A percentile compares a stretch with the other conserved stretches of the same genome.
phyloP scores from a whole-genome alignment of 495 filamentous ascomycete genomes.

The Tuber indicum region DNA sequence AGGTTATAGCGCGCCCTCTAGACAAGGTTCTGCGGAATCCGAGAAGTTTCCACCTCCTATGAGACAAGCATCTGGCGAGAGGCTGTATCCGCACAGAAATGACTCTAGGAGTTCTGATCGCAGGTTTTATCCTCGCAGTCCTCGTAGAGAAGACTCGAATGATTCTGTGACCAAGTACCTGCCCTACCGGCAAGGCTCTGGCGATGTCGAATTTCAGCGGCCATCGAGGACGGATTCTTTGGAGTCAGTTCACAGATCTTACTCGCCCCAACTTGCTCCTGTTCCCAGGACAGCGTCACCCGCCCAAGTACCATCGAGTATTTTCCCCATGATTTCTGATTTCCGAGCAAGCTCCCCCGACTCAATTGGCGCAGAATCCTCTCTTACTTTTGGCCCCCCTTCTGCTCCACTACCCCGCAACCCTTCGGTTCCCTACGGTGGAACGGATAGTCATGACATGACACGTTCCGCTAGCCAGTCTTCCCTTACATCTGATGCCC shows the following conservation, averaged over 20 bases:
- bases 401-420: constrained; percentile 62
- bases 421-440: constrained; percentile 48
- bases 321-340: constrained; percentile 30
- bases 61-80: constrained; percentile 28
- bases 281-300: neutral
- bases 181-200: constrained; percentile 35
- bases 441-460: constrained; percentile 79
- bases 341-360: constrained; percentile 26
- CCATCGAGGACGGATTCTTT: constrained; percentile 2
- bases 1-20: constrained; percentile 14
- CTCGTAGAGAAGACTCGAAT: constrained; percentile 28
- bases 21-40: constrained; percentile 31
- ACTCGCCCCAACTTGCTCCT: neutral
- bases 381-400: constrained; percentile 19
- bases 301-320: constrained; percentile 12
- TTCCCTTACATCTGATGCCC: constrained; percentile 42
- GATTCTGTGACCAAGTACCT: constrained; percentile 29
- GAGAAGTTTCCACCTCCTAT: constrained; percentile 31
- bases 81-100: constrained; percentile 31
- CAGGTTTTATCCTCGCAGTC: constrained; percentile 26
- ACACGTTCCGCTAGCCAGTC: constrained; percentile 47
- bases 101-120: constrained; percentile 33
- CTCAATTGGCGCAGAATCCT: constrained; percentile 16
- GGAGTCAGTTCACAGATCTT: neutral
- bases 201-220: constrained; percentile 1